Evolutionary conservation across 192 early-diverging fungal species (phyloP).

Genomic region (Entomortierella lignicola): DNA sequence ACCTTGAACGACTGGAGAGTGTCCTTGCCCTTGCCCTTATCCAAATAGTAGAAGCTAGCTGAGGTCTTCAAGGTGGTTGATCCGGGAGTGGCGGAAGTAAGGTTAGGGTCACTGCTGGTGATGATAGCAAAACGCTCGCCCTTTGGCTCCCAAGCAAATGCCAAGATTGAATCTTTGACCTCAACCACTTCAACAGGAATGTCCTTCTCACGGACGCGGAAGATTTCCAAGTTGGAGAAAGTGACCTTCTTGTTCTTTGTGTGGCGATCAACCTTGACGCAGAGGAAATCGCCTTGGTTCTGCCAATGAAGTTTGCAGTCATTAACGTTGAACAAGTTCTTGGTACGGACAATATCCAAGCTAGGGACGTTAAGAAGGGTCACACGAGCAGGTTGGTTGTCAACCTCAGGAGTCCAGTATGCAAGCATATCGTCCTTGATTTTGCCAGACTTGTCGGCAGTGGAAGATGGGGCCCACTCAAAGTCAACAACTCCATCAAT

Average conservation of each 20-base stretch:
- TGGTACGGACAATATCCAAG: slow-evolving; percentile 90
- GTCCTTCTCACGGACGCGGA: slow-evolving; percentile 90
- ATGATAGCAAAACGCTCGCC: slow-evolving; percentile 94
- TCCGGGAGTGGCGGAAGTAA: slow-evolving; percentile 60
- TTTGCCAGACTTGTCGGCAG: slow-evolving; percentile 50
- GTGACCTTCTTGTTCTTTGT: slow-evolving; percentile 93
- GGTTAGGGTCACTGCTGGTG: slow-evolving; percentile 75
- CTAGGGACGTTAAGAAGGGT: slow-evolving; percentile 86
- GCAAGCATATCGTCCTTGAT: slow-evolving; percentile 77
- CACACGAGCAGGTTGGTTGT: slow-evolving; percentile 97
- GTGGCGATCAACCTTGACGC: slow-evolving; percentile 91
- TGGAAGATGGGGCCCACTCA: slow-evolving; percentile 75
- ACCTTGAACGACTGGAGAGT: slow-evolving; percentile 80
- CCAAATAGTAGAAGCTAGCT: slow-evolving; percentile 89
- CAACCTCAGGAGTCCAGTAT: slow-evolving; percentile 97
- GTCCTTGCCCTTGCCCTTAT: slow-evolving; percentile 73
- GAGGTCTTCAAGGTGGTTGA: slow-evolving; percentile 70
- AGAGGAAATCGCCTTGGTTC: slow-evolving; percentile 86
- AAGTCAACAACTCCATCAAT: slow-evolving; percentile 82
- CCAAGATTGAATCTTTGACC: slow-evolving; percentile 82
- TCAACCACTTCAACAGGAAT: slow-evolving; percentile 98
- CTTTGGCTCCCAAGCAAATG: slow-evolving; percentile 97
- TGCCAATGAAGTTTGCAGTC: slow-evolving; percentile 95
- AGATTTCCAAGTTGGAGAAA: slow-evolving; percentile 94
- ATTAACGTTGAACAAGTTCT: slow-evolving; percentile 97